Percentiles rank a stretch among this genome's conserved stretches.
These are phyloP conservation scores for Carallia pectinifolia DNA, from an alignment of 345 rosid genomes.

Conservation along the genomic window DNA sequence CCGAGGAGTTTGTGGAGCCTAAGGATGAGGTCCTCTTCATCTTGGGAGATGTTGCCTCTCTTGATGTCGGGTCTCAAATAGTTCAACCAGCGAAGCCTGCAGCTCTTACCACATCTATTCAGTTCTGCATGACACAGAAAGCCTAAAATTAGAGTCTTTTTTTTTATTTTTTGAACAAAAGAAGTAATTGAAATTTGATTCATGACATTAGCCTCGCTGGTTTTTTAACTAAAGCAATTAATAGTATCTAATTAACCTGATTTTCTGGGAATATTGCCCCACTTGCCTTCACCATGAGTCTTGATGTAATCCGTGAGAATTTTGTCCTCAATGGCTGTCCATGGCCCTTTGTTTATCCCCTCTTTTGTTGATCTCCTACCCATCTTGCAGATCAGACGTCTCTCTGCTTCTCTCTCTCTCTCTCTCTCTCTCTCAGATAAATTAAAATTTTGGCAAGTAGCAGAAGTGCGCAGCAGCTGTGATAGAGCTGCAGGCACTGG, in stretches of 20 bases:
- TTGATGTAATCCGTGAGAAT: slow-evolving; percentile 2
- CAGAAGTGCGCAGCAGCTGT: background rate
- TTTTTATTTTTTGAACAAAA: no score
- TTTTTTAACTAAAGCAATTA: background rate
- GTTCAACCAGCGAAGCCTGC: slow-evolving; percentile 45
- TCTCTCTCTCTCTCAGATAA: background rate
- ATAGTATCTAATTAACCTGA: background rate
- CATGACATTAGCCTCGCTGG: no score
- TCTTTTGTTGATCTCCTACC: background rate
- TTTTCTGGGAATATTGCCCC: slow-evolving; percentile 7
- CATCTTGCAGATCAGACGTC: background rate
- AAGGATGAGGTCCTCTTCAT: slow-evolving; percentile 44
- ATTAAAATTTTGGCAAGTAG: background rate
- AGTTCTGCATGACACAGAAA: background rate
- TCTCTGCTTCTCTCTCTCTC: background rate
- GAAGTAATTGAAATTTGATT: no score
- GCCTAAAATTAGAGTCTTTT: no score
- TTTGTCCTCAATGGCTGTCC: slow-evolving; percentile 10
- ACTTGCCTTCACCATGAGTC: slow-evolving; percentile 16
- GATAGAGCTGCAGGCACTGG: no score
- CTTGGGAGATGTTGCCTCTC: slow-evolving; percentile 37
- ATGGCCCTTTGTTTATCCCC: slow-evolving; percentile 3
- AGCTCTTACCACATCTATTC: slow-evolving; percentile 38
- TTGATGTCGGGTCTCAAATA: slow-evolving; percentile 42
- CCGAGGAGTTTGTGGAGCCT: slow-evolving; percentile 26